phyloP scores from a whole-genome alignment of 352 stramenopile species.

The Phytophthora citricola region DNA sequence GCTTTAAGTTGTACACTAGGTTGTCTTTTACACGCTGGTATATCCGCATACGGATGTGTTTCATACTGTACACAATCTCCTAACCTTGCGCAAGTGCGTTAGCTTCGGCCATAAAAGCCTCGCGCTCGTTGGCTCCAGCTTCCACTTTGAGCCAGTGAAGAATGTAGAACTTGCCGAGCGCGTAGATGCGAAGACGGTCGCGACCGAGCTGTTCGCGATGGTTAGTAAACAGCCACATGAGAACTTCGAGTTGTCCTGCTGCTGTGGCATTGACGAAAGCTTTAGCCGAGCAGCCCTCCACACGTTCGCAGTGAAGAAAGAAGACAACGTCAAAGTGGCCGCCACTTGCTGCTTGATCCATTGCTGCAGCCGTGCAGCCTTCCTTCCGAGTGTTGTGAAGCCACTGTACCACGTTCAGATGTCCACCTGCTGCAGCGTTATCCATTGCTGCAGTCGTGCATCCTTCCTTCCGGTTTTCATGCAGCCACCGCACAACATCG shows the following conservation, averaged over 20 bases:
- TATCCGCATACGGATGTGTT: slow-evolving; percentile 14
- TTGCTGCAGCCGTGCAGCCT: slow-evolving; percentile 28
- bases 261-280: slow-evolving; percentile 43
- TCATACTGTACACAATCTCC: slow-evolving; percentile 29
- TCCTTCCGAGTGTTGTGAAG: slow-evolving; percentile 23
- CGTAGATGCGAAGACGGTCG: slow-evolving; percentile 39
- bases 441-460: slow-evolving; percentile 31
- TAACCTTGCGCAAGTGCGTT: slow-evolving; percentile 26
- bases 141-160: slow-evolving; percentile 39
- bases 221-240: slow-evolving; percentile 41
- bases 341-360: slow-evolving; percentile 26
- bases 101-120: slow-evolving; percentile 27
- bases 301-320: slow-evolving; percentile 31
- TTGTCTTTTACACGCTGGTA: slow-evolving; percentile 14
- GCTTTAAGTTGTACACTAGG: slow-evolving; percentile 14
- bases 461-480: slow-evolving; percentile 31
- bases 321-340: slow-evolving; percentile 29
- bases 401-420: slow-evolving; percentile 28
- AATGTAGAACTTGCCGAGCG: slow-evolving; percentile 42
- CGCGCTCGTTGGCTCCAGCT: slow-evolving; percentile 20
- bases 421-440: slow-evolving; percentile 23
- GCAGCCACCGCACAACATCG: slow-evolving; percentile 35
- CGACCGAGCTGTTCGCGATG: slow-evolving; percentile 29
- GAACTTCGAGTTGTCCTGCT: slow-evolving; percentile 38
- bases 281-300: slow-evolving; percentile 20